A percentile compares a stretch with the other conserved stretches of the same genome.
Conservation (phyloP, 2,329 filamentous ascomycete species). For the Fusarium heterosporum region DNA sequence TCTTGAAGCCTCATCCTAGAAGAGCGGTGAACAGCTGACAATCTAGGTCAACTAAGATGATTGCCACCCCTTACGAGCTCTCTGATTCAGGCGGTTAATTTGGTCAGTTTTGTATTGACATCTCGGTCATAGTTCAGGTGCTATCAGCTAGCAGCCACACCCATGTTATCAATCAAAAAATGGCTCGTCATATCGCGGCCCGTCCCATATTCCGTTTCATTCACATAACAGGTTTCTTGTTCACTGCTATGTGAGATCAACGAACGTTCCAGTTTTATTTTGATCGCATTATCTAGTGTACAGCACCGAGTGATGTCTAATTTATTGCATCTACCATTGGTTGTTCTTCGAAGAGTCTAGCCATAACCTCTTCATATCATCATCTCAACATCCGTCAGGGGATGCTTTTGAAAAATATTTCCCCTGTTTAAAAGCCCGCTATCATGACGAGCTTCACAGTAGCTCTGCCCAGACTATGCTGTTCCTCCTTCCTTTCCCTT, state of each 20-base stretch:
- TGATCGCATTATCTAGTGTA: constrained; percentile 49
- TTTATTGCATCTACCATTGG: constrained; percentile 27
- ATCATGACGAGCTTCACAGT: constrained; percentile 35
- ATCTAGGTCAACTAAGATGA: constrained; percentile 6
- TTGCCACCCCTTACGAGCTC: constrained; percentile 17
- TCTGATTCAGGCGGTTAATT: constrained; percentile 7
- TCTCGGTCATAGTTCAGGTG: neutral
- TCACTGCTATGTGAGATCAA: constrained; percentile 25
- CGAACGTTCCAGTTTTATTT: constrained; percentile 39
- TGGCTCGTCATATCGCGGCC: constrained; percentile 1
- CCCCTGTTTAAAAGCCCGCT: constrained; percentile 19
- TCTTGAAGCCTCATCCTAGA: constrained; percentile 33
- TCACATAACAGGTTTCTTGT: constrained; percentile 16
- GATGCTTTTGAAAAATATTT: constrained; percentile 8
- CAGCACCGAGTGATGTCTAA: constrained; percentile 45
- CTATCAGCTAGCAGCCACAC: neutral
- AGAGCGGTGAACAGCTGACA: constrained; percentile 34
- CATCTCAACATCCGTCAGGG: constrained; percentile 16
- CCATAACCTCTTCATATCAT: constrained; percentile 20
- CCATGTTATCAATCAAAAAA: neutral
- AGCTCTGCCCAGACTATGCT: constrained; percentile 24
- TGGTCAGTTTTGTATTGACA: constrained; percentile 12
- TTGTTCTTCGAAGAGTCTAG: constrained; percentile 21
- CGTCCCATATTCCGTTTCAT: constrained; percentile 21
- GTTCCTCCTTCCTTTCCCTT: constrained; percentile 14